These are phyloP conservation scores for Coniferiporia sulphurascens DNA, from an alignment of 1,284 basidiomycete species.

Conservation along the genomic window DNA sequence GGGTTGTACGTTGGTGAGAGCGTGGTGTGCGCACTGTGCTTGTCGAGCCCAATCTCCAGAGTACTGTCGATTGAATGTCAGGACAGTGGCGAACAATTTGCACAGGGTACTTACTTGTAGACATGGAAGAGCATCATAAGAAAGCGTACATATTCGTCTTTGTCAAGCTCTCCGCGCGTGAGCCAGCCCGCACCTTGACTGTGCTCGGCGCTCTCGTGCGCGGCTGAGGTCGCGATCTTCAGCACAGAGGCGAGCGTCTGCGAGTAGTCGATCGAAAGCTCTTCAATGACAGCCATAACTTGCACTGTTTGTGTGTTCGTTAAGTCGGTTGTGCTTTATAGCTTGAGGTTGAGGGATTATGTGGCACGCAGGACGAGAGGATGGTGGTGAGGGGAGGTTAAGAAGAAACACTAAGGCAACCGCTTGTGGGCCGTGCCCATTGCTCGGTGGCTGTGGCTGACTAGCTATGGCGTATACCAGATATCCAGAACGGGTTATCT, in stretches of 20 bases:
- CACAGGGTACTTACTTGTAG: conserved; percentile 55
- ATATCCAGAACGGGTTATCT: neutral
- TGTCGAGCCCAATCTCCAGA: conserved; percentile 62
- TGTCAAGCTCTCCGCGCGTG: conserved; percentile 54
- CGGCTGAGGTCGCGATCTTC: conserved; percentile 51
- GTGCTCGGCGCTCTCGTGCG: conserved; percentile 59
- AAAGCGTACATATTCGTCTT: conserved; percentile 65
- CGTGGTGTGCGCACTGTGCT: conserved; percentile 55
- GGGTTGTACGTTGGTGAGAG: conserved; percentile 72
- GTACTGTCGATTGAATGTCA: conserved; percentile 34
- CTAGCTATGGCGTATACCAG: neutral
- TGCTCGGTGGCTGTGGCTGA: neutral
- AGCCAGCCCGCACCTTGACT: conserved; percentile 58
- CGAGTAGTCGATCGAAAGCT: conserved; percentile 11
- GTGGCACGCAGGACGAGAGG: neutral
- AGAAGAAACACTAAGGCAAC: conserved; percentile 6
- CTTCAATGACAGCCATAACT: conserved; percentile 7
- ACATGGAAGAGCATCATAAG: conserved; percentile 76
- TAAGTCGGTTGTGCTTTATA: no score
- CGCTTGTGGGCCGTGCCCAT: neutral
- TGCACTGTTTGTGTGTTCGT: neutral
- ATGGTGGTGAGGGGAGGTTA: neutral
- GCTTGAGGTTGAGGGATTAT: neutral
- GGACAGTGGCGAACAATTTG: no score
- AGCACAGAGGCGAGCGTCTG: conserved; percentile 38